Evolutionary conservation across 768 basidiomycete genomes (phyloP), one percentile per base, ranked within the genome.

Genomic region (Mrakia frigida): DNA sequence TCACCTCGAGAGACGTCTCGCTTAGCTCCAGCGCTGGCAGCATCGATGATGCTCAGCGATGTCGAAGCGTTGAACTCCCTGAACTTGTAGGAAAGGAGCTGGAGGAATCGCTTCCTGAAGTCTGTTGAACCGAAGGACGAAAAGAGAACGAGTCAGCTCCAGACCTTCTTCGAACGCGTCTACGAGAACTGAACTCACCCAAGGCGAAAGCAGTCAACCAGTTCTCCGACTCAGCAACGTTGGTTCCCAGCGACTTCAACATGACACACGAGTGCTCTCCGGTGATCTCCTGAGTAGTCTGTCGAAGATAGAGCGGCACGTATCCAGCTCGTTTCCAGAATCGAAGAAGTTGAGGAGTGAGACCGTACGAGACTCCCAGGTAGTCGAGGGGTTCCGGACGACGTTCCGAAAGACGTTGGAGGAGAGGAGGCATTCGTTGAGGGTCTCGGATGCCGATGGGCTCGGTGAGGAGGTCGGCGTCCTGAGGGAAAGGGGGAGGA

Each of bases 261-360:
- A 99, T 98, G 50, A 98, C 90, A 81, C 94, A 95, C 0, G 93
- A 92, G 81, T 97, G 91, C 84, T 99, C 97, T 53, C 97, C 97
- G 0, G 97, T 99, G 70, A 98, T 86, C 80, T 97, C 94, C 82
- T 93, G 97, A 76, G 90, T 87, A 7, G 94, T 96, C 84, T 98
- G 97, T 41, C 96, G 89, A 41, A 98, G 84, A 81, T 98, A 98
- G 21, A 98, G 86, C 0, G 97, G 97, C 0, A 92, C 88, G 82
- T 91, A 99, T 18, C 92, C 92, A 0, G 90, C 90, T 31, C 93
- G 88, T 84, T 98, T 98, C 97, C 97, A 98, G 86, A 98, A 99
- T 77, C 93, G 86, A 56, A 98, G 87, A 1, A 98, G 86, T 79
- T 88, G 90, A 7, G 92, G 87, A 0, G 95, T 98, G 70, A 99